Evolutionary conservation across 2,329 filamentous ascomycete species (phyloP).

Genomic region (Arachnomyces sp.): DNA sequence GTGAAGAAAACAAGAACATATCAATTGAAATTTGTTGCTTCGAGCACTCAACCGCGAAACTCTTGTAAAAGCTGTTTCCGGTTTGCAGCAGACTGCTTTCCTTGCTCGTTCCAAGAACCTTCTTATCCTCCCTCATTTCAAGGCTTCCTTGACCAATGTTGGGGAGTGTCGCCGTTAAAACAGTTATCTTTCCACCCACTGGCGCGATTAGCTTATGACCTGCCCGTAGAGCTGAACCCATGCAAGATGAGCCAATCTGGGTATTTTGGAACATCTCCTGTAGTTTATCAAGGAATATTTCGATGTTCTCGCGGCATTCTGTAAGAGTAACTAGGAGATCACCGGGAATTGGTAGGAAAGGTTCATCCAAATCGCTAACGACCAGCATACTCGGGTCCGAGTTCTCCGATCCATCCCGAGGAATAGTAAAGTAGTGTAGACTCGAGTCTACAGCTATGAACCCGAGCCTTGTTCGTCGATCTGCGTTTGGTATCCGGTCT

Average conservation of each 20-base stretch:
- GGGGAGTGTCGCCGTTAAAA: slow-evolving; percentile 81
- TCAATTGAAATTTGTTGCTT: slow-evolving; percentile 98
- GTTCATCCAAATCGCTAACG: slow-evolving; percentile 90
- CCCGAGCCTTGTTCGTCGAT: slow-evolving; percentile 81
- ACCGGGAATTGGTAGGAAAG: slow-evolving; percentile 87
- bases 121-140: slow-evolving; percentile 93
- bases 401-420: slow-evolving; percentile 76
- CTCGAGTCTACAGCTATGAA: slow-evolving; percentile 94
- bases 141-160: slow-evolving; percentile 85
- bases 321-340: slow-evolving; percentile 84
- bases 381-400: slow-evolving; percentile 86
- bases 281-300: slow-evolving; percentile 81
- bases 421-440: slow-evolving; percentile 92
- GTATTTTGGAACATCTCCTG: slow-evolving; percentile 97
- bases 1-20: slow-evolving; percentile 94
- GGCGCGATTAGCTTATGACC: slow-evolving; percentile 94
- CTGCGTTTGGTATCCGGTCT: slow-evolving; percentile 95
- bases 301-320: slow-evolving; percentile 84
- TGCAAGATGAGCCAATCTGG: slow-evolving; percentile 79
- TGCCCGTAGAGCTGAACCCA: slow-evolving; percentile 86
- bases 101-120: slow-evolving; percentile 85
- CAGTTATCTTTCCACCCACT: slow-evolving; percentile 88
- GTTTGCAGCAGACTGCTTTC: slow-evolving; percentile 84
- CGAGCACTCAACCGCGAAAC: slow-evolving; percentile 95
- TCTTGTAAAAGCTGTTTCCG: slow-evolving; percentile 95